Evolutionary conservation across 805 yeast genomes (phyloP).

Genomic region (Teunomyces panamensis): DNA sequence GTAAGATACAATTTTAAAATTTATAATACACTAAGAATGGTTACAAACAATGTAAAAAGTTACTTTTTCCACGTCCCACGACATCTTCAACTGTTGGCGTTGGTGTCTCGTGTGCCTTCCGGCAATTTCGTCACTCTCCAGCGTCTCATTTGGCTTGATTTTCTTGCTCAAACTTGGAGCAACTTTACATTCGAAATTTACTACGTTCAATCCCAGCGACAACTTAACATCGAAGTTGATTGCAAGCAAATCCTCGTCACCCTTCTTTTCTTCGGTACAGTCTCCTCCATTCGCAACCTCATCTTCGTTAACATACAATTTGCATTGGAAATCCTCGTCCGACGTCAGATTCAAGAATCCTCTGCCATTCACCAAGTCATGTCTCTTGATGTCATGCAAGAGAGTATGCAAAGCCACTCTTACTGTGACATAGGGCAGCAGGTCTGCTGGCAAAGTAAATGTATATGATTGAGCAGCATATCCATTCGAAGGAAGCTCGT

Average conservation of each 20-base stretch:
- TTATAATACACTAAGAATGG: conserved; percentile 12
- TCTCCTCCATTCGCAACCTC: conserved; percentile 34
- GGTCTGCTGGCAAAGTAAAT: conserved; percentile 35
- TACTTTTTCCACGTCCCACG: conserved; percentile 45
- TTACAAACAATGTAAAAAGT: conserved; percentile 32
- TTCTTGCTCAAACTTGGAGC: conserved; percentile 37
- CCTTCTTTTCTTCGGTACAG: conserved; percentile 25
- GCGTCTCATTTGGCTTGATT: conserved; percentile 25
- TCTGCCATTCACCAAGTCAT: conserved; percentile 32
- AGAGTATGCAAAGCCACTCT: conserved; percentile 34
- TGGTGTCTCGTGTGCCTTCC: conserved; percentile 47
- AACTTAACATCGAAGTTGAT: conserved; percentile 38
- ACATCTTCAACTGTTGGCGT: conserved; percentile 41
- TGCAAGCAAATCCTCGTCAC: conserved; percentile 18
- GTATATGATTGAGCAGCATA: conserved; percentile 38
- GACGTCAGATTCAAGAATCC: conserved; percentile 29
- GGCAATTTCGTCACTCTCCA: conserved; percentile 25
- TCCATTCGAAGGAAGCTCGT: conserved; percentile 37
- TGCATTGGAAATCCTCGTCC: conserved; percentile 43
- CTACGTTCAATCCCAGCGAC: conserved; percentile 38
- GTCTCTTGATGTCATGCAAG: conserved; percentile 28
- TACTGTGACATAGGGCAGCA: conserved; percentile 32
- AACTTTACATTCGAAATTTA: conserved; percentile 40
- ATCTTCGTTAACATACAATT: conserved; percentile 36
- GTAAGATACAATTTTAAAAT: conserved; percentile 25